Evolutionary conservation across 1,284 basidiomycete genomes (phyloP), one percentile per base, ranked within the genome.

Genomic region (Fomitopsis schrenkii): DNA sequence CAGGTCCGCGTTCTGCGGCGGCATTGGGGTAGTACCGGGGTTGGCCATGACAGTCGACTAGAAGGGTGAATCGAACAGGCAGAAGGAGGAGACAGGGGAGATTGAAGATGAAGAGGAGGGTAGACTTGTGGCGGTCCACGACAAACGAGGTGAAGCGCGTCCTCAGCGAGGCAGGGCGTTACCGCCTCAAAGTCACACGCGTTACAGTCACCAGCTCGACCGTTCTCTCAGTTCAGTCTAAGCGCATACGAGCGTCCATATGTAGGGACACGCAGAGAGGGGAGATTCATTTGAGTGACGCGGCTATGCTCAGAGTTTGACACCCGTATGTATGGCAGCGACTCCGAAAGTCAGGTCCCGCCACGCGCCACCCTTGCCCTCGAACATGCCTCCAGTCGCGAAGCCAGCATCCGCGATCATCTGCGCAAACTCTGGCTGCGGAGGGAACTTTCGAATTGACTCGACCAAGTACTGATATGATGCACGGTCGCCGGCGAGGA

Each of bases 391-490:
- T 36, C 91, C 93, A 2, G 88, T 93, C 58, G 85, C 75, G 76
- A 97, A 95, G 0, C 94, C 94, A 28, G 92, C 93, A 46, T 94
- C 87, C 65, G 83, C 77, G 65, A 96, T 91, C 95, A 99, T 93
- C 70, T 86, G 78, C 14, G 95, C 91, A 77, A 99, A 99, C 58
- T 94, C 88, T 28, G 86, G 80, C 75, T 98, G 97, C 22, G 87
- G 81, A 38, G 97, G 97, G 82, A 99, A 99, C 67, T 87, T 87
- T 61, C 95, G 92, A 70, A 99, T 99, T 41, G 95, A 98, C 77
- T 99, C 97, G 57, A 99, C 94, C 48, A 99, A 84, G 75, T 99
- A 99, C 76, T 97, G 94, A 76, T 99, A 99, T 19, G 95, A 97
- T 36, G 88, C 91, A 41, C 96, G 85, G 75, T 99, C 97, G 3